These are phyloP conservation scores for Arabidopsis arenosa DNA, from an alignment of 345 rosid genomes.

Conservation along the genomic window DNA sequence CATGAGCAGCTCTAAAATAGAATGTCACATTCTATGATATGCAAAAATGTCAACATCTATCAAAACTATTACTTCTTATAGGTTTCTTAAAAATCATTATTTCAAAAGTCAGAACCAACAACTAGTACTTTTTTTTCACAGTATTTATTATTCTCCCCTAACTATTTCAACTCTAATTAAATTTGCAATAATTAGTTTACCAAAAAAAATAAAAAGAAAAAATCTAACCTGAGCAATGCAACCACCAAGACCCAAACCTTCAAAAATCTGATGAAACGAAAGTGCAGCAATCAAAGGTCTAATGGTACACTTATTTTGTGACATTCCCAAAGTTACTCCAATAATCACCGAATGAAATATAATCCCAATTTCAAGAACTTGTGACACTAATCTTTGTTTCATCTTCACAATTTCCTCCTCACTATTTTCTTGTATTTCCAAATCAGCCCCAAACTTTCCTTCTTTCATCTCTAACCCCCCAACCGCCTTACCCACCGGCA, in stretches of 20 bases:
- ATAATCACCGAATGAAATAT: slow-evolving; percentile 94
- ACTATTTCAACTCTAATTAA: slow-evolving; percentile 6
- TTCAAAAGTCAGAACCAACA: slow-evolving; percentile 6
- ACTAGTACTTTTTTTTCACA: neutral
- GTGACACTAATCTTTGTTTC: slow-evolving; percentile 86
- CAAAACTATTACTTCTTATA: slow-evolving; percentile 16
- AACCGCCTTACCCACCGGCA: slow-evolving; percentile 31
- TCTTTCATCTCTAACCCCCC: slow-evolving; percentile 45
- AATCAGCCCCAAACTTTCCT: slow-evolving; percentile 46
- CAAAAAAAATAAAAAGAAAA: neutral
- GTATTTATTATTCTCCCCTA: slow-evolving; percentile 12
- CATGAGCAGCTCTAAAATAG: neutral
- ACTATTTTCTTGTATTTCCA: slow-evolving; percentile 46
- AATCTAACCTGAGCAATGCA: slow-evolving; percentile 93
- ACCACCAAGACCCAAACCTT: slow-evolving; percentile 98
- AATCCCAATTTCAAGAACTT: slow-evolving; percentile 92
- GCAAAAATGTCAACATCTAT: slow-evolving; percentile 19
- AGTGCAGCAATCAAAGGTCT: slow-evolving; percentile 87
- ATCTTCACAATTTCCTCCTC: slow-evolving; percentile 59
- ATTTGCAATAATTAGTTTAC: neutral
- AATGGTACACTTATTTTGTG: slow-evolving; percentile 91
- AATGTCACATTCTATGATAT: slow-evolving; percentile 33
- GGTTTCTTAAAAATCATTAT: neutral
- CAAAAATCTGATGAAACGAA: slow-evolving; percentile 92
- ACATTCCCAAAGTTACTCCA: slow-evolving; percentile 97